Conservation (phyloP, 345 rosid species). For the Nephelium lappaceum region DNA sequence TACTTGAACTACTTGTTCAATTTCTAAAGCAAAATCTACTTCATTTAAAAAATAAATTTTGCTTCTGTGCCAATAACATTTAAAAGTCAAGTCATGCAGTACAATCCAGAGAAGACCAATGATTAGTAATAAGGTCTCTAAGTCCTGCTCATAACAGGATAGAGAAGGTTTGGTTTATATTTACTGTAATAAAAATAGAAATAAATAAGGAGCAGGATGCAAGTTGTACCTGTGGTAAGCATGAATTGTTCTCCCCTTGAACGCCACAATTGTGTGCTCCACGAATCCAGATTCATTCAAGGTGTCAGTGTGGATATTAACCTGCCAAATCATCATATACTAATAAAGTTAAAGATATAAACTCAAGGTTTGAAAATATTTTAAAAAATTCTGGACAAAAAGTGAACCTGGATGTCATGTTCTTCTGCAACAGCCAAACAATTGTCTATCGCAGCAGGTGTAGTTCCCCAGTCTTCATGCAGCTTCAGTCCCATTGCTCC, state of each 20-base stretch:
- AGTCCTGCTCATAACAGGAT: neutral
- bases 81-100: neutral
- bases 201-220: neutral
- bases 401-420: conserved; percentile 71
- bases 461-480: conserved; percentile 99
- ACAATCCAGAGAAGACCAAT: neutral
- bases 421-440: conserved; percentile 83
- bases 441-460: conserved; percentile 93
- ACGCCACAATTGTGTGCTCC: conserved; percentile 88
- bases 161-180: neutral
- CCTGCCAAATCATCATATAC: conserved; percentile 48
- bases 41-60: neutral
- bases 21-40: neutral
- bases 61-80: neutral
- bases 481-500: conserved; percentile 99
- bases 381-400: neutral
- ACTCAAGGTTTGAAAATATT: neutral
- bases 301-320: conserved; percentile 95
- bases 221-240: conserved; percentile 84
- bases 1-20: neutral
- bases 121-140: neutral
- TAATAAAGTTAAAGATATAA: conserved; percentile 6
- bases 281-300: conserved; percentile 97
- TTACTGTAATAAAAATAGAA: too few relatives aligned
- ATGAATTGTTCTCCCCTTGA: conserved; percentile 89